Evolutionary conservation across 768 basidiomycete species (phyloP), one percentile per base, ranked within the genome.

Genomic region (Tulasnella sp.): DNA sequence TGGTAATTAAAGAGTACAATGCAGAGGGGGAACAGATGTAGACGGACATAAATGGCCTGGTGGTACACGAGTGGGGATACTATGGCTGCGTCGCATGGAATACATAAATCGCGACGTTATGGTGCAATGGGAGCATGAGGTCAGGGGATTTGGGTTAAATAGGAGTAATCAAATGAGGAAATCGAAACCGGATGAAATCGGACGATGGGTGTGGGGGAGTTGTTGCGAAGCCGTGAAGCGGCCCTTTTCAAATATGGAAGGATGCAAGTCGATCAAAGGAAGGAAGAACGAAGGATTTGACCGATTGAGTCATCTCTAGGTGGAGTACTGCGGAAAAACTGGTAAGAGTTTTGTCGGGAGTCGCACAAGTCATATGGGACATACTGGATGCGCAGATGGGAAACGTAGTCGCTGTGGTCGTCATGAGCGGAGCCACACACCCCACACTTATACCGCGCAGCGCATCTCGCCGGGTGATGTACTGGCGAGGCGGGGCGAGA

Each of bases 1-100:
- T 72, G 68, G 76, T 76, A 11, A 67, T 76, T 39, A 76, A 36
- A 68, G 74, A 76, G 29, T 76, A 76, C 64, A 76, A 76, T 70
- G 74, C 22, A 25, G 74, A 76, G 71, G 36, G 40, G 15, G 37
- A 72, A 54, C 19, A 70, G 36, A 70, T n/a, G 17, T 70, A 70
- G 36, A 42, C 34, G 17, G 36, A 17, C 54, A 67, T 54, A 67
- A n/a, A 31, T 19, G 19, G 72, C 73, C 52, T 58, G 64, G 58
- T 40, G 49, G 5, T 36, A 72, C 39, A 45, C 37, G 40, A 45
- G 72, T 40, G 39, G 34, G 31, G 39, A 58, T 22, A 70, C 3
- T 70, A 36, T 70, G 31, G 54, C 22, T 58, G 1, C 54, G 25
- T 58, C 54, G 54, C 54, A 58, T 58, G 54, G 29, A 58, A n/a